Base-by-base conservation (phyloP, 169 alveolate species). In the Cryptosporidium andersoni region DNA sequence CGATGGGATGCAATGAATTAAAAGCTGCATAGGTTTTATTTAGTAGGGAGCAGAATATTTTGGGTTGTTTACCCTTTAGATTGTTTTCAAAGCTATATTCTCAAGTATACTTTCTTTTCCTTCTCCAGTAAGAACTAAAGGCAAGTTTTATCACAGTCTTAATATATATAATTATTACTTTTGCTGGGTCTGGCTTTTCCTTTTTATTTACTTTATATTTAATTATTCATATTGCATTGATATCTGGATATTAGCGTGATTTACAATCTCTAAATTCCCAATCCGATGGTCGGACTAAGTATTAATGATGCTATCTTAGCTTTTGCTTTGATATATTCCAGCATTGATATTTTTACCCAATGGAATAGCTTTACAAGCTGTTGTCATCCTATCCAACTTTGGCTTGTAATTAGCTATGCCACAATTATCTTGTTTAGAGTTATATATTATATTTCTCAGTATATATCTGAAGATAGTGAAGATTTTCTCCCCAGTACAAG, bases 331-430 rank as follows among this genome's bases (percentile, higher is more conserved):
- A 60, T 89, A 49, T 91, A 91, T 36, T 90, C 94, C 2, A 88
- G 91, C 9, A 81, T 89, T 9, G 94, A 91, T 52, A 80, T 91
- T 47, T 82, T 91, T 36, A 64, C 91, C 51, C 93, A 91, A 56
- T 91, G 94, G 94, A 91, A 90, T 11, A 60, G 88, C 4, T 90
- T 91, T 63, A 80, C 91, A 3, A 68, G 82, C 4, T 91, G 94
- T 64, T 60, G 88, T 40, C 82, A 88, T 80, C 94, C 94, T 14
- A 89, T 91, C 40, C 93, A 91, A 67, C 66, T 85, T 51, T 91
- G 94, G 94, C 80, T 91, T 25, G 81, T 91, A 55, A 81, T 90
- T 36, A 90, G 93, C 48, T 91, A 90, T 63, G 88, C 82, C 36
- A 82, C 93, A 42, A 89, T 91, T 56, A 64, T 90, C 36, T 63